Percentiles rank a stretch among this genome's conserved stretches.
Conservation (phyloP, 2,329 filamentous ascomycete species). For the Penicillium aurantiogriseum region DNA sequence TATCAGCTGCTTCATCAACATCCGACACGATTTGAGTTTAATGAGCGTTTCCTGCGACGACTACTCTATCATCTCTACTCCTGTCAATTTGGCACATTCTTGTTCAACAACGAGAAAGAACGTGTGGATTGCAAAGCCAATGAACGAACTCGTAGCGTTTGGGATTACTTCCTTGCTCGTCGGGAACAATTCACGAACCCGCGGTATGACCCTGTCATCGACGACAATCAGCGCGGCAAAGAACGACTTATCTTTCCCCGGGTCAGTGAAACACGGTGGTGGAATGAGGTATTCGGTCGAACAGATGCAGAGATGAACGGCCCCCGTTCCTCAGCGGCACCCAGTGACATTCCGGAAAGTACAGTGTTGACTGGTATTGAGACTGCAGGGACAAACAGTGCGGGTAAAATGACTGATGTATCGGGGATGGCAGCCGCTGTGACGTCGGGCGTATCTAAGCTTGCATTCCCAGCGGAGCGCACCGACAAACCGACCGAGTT, state of each 20-base stretch:
- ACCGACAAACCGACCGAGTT: slow-evolving; percentile 34
- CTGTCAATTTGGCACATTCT: slow-evolving; percentile 94
- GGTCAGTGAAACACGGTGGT: slow-evolving; percentile 82
- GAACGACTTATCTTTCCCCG: slow-evolving; percentile 82
- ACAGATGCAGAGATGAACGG: slow-evolving; percentile 92
- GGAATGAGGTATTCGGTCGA: slow-evolving; percentile 82
- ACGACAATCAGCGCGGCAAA: slow-evolving; percentile 75
- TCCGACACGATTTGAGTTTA: slow-evolving; percentile 90
- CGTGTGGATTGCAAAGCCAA: slow-evolving; percentile 67
- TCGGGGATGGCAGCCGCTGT: slow-evolving; percentile 43
- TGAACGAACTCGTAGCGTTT: slow-evolving; percentile 79
- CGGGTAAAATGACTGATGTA: slow-evolving; percentile 30
- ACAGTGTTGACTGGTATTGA: slow-evolving; percentile 61
- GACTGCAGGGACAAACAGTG: slow-evolving; percentile 49
- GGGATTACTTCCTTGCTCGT: slow-evolving; percentile 89
- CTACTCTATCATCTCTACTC: slow-evolving; percentile 92
- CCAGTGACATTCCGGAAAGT: slow-evolving; percentile 34
- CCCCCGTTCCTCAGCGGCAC: slow-evolving; percentile 51
- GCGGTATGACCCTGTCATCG: slow-evolving; percentile 69
- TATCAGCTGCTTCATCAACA: slow-evolving; percentile 87
- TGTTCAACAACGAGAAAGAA: slow-evolving; percentile 93
- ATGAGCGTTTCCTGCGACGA: slow-evolving; percentile 85
- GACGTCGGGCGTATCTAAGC: slow-evolving; percentile 46
- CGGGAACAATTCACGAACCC: slow-evolving; percentile 79
- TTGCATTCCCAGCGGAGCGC: slow-evolving; percentile 40